Conservation (phyloP, 2,329 filamentous ascomycete genomes). For the Coniochaeta ligniaria region DNA sequence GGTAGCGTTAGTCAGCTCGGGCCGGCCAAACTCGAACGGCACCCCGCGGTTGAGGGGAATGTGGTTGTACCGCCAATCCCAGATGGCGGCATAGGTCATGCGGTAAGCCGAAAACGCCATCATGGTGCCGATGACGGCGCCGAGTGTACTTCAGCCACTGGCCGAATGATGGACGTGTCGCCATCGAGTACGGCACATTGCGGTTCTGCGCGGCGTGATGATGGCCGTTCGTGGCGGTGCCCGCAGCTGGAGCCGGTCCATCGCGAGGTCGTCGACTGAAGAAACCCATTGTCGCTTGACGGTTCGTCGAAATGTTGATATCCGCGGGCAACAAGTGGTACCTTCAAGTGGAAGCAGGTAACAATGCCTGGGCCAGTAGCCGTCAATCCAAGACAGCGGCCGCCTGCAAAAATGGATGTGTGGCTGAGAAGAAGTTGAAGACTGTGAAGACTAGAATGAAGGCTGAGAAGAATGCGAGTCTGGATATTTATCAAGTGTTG, state of each 20-base stretch:
- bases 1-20: constrained; percentile 44
- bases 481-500: not conserved
- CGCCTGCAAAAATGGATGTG: not conserved
- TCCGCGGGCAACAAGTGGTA: not conserved
- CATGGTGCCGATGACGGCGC: constrained; percentile 55
- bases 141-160: constrained; percentile 62
- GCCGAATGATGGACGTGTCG: constrained; percentile 49
- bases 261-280: constrained; percentile 16
- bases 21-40: constrained; percentile 42
- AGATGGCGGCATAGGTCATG: constrained; percentile 61
- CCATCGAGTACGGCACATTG: constrained; percentile 16
- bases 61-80: constrained; percentile 61
- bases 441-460: not conserved
- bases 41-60: constrained; percentile 54
- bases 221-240: constrained; percentile 3
- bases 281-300: constrained; percentile 14
- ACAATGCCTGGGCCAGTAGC: not conserved
- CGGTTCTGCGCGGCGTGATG: constrained; percentile 3
- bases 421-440: not conserved
- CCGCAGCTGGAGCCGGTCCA: constrained; percentile 4
- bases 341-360: not conserved
- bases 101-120: constrained; percentile 60
- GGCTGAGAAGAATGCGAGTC: not conserved
- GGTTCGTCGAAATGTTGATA: not conserved
- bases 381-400: not conserved